A percentile compares a stretch with the other conserved stretches of the same genome.
phyloP scores from a whole-genome alignment of 1,284 basidiomycete genomes.

The Leccinum colubrinum region DNA sequence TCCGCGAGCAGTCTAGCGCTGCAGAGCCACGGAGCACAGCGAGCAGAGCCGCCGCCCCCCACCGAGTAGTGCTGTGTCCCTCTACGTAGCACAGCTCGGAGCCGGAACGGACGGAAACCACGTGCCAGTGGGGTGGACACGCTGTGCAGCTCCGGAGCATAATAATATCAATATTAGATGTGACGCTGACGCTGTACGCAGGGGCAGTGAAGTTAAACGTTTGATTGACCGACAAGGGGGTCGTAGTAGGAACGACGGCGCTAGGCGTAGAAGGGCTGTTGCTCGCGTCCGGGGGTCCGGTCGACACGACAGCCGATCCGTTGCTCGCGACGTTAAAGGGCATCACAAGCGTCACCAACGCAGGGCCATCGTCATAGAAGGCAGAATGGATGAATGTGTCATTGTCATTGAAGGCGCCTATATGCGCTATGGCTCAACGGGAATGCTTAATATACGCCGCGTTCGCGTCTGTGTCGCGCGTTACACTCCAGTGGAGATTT shows the following conservation, averaged over 20 bases:
- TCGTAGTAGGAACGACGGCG: conserved; percentile 45
- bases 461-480: conserved; percentile 37
- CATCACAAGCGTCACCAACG: conserved; percentile 48
- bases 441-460: conserved; percentile 53
- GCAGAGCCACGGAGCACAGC: too few species aligned
- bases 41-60: too few species aligned
- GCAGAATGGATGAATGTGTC: neutral
- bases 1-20: too few species aligned
- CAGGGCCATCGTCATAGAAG: conserved; percentile 35
- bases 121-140: too few species aligned
- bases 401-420: neutral
- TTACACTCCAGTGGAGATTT: conserved; percentile 62
- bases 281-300: conserved; percentile 46
- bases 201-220: conserved; percentile 58
- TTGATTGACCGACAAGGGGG: conserved; percentile 43
- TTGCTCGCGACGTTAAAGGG: conserved; percentile 49
- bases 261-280: conserved; percentile 55
- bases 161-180: too few species aligned
- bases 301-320: conserved; percentile 47
- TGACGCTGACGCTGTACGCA: conserved; percentile 55
- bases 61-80: too few species aligned
- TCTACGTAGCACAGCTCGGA: too few species aligned
- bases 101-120: too few species aligned
- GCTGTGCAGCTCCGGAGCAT: too few species aligned
- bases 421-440: neutral